Conservation (phyloP, 2,329 filamentous ascomycete species). For the Nemania sp. region DNA sequence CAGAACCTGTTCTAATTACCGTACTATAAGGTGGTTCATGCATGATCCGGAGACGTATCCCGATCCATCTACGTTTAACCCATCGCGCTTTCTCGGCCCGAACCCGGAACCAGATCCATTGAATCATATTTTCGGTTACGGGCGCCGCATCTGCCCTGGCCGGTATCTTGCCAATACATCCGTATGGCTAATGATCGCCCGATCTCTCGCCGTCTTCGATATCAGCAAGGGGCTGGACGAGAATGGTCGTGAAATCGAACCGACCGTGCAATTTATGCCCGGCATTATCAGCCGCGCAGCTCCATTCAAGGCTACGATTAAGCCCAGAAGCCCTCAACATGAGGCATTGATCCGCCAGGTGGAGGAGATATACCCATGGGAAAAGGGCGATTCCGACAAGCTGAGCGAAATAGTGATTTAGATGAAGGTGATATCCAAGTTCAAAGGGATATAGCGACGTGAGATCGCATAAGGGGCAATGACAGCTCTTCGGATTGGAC, state of each 20-base stretch:
- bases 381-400: constrained; percentile 19
- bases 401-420: constrained; percentile 3
- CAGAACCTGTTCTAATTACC: neutral
- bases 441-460: too few species aligned
- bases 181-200: constrained; percentile 43
- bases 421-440: too few species aligned
- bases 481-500: too few species aligned
- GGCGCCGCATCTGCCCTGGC: constrained; percentile 43
- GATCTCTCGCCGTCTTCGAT: constrained; percentile 51
- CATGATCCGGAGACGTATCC: constrained; percentile 71
- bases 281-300: constrained; percentile 33
- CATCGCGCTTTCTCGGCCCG: constrained; percentile 40
- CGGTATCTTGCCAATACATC: constrained; percentile 38
- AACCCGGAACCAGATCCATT: constrained; percentile 38
- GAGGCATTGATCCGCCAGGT: constrained; percentile 32
- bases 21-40: constrained; percentile 42
- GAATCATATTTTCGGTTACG: constrained; percentile 41
- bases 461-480: neutral
- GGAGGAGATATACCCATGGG: constrained; percentile 24
- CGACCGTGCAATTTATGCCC: constrained; percentile 21
- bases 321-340: constrained; percentile 32
- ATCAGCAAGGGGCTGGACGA: constrained; percentile 45
- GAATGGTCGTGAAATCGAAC: constrained; percentile 40
- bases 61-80: constrained; percentile 40
- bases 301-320: constrained; percentile 31